These are phyloP conservation scores for Quercus dentata DNA, from an alignment of 306 rosid species.

Conservation along the genomic window DNA sequence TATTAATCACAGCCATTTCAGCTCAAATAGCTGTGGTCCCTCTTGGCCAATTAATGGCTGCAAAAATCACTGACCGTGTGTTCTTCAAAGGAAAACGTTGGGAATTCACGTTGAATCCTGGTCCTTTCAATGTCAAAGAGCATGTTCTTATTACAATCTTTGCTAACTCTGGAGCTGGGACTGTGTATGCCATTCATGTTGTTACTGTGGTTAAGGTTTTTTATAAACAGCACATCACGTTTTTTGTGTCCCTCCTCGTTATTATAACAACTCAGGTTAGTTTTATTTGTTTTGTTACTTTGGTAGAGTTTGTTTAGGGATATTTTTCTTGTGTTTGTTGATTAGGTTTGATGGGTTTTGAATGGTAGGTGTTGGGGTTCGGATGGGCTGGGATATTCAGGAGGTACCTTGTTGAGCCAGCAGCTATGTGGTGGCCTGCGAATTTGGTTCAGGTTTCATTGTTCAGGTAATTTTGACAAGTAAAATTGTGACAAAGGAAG, in stretches of 20 bases:
- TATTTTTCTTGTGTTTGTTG: background rate
- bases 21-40: slow-evolving; percentile 97
- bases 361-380: slow-evolving; percentile 80
- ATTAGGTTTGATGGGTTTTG: slow-evolving; percentile 9
- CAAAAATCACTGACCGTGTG: slow-evolving; percentile 41
- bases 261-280: slow-evolving; percentile 79
- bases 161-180: slow-evolving; percentile 94
- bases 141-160: slow-evolving; percentile 92
- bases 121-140: slow-evolving; percentile 89
- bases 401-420: slow-evolving; percentile 83
- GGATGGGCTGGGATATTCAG: slow-evolving; percentile 98
- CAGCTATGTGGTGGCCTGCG: slow-evolving; percentile 99
- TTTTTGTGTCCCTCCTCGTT: slow-evolving; percentile 68
- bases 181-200: slow-evolving; percentile 84
- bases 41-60: slow-evolving; percentile 80
- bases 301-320: background rate
- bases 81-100: slow-evolving; percentile 56
- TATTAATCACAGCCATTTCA: slow-evolving; percentile 74
- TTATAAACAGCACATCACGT: slow-evolving; percentile 50
- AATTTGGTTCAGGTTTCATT: slow-evolving; percentile 96
- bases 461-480: slow-evolving; percentile 51
- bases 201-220: slow-evolving; percentile 78
- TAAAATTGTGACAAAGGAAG: too few species aligned
- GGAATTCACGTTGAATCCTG: slow-evolving; percentile 79
- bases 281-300: background rate